These are phyloP conservation scores for Zygosaccharomyces siamensis DNA, from an alignment of 805 yeast species.

Conservation along the genomic window DNA sequence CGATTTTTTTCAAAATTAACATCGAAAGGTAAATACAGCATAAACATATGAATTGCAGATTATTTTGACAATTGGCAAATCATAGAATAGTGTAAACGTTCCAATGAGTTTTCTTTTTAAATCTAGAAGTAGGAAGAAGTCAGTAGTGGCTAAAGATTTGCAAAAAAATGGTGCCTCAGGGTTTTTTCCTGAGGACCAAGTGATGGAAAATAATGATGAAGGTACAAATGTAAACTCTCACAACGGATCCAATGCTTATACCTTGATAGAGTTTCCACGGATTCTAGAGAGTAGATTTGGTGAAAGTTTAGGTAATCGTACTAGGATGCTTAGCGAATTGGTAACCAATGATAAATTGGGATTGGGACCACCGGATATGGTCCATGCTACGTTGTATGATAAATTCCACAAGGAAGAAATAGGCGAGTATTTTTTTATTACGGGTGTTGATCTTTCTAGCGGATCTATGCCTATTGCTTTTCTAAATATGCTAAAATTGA, in stretches of 20 bases:
- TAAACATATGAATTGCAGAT: constrained; percentile 1
- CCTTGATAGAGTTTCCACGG: constrained; percentile 25
- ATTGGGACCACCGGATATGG: constrained; percentile 74
- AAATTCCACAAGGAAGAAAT: constrained; percentile 42
- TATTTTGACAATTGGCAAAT: background rate
- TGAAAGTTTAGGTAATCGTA: constrained; percentile 30
- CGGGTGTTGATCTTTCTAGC: constrained; percentile 46
- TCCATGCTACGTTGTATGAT: constrained; percentile 40
- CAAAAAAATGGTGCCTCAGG: constrained; percentile 14
- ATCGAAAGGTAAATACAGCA: background rate
- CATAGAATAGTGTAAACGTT: background rate
- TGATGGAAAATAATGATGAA: background rate
- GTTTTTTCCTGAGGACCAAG: constrained; percentile 15
- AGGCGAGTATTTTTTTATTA: constrained; percentile 46
- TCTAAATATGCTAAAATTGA: constrained; percentile 36
- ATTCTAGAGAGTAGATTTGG: constrained; percentile 29
- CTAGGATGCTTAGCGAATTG: constrained; percentile 19
- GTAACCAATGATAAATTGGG: constrained; percentile 31
- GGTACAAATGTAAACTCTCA: background rate
- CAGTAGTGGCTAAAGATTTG: constrained; percentile 31
- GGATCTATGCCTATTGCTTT: constrained; percentile 46
- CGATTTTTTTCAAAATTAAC: background rate
- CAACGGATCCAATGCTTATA: constrained; percentile 6
- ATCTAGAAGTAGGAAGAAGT: constrained; percentile 32
- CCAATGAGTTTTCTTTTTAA: constrained; percentile 21